Evolutionary conservation across 352 stramenopile species (phyloP), one percentile per base, ranked within the genome.

Genomic region (Phytophthora pistaciae): DNA sequence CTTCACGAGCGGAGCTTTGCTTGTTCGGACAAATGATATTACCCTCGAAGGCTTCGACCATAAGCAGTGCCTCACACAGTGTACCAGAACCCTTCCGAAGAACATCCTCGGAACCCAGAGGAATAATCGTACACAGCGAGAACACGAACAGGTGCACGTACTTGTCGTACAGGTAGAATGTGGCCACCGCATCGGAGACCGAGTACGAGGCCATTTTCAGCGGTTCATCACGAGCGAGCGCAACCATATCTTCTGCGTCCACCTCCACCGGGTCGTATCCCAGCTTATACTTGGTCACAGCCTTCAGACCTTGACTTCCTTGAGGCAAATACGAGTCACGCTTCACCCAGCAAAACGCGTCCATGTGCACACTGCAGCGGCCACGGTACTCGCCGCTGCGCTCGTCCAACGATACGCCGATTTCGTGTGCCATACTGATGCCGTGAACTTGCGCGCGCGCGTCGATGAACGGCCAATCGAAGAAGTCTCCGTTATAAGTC

Each of bases 121-220:
- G 98, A 82, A 99, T 99, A 73, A 99, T 98, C 3, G 98, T 99
- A 74, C 97, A 99, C 50, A 99, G 85, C 54, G 94, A 99, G 79
- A 99, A 99, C 58, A 99, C 98, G 77, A 99, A 99, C 61, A 99
- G 77, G 74, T 99, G 97, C 31, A 99, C 98, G 70, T 99, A 99
- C 70, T 99, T 99, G 67, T 99, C 97, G 79, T 99, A 99, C 16
- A 99, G 80, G 78, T 99, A 99, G 77, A 99, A 99, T 0, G 98
- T 99, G 1, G 98, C 98, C 11, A 99, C 97, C n/a, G 98, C 98
- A 85, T 99, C 98, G 18, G 97, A 99, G n/a, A 99, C 98, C 18
- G 97, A 99, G 83, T 99, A 99, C 21, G 94, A 98, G 1, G 98
- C 98, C 98, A 99, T 99, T 66, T 99, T 94, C 21, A 96, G 80